Percentiles rank a stretch among this genome's conserved stretches.
Evolutionary conservation across 2,329 filamentous ascomycete species (phyloP).

Genomic region (Paecilomyces dactylethromorphus): DNA sequence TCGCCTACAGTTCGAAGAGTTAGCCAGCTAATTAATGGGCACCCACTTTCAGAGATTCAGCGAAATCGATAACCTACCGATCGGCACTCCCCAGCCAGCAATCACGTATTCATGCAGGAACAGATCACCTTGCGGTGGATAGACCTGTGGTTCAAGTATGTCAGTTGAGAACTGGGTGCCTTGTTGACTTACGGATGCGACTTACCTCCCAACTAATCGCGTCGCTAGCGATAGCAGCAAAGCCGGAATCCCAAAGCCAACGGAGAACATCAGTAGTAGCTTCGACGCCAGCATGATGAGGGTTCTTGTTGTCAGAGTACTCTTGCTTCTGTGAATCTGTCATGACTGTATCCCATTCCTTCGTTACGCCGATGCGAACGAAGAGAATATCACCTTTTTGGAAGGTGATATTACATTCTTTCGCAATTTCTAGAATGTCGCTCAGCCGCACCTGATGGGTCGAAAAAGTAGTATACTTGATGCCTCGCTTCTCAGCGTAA

Average conservation of each 20-base stretch:
- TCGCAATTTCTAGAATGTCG: conserved; percentile 32
- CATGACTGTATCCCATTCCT: conserved; percentile 36
- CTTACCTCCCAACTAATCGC: conserved; percentile 49
- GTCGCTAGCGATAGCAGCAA: conserved; percentile 54
- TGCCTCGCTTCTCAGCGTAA: conserved; percentile 36
- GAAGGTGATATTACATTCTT: conserved; percentile 39
- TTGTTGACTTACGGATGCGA: not conserved
- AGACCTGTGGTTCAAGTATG: conserved; percentile 21
- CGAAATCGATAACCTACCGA: conserved; percentile 26
- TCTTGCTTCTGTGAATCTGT: conserved; percentile 22
- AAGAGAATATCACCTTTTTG: conserved; percentile 49
- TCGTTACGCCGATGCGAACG: conserved; percentile 36
- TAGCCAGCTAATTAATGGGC: conserved; percentile 16
- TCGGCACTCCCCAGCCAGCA: conserved; percentile 46
- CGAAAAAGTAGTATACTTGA: conserved; percentile 37
- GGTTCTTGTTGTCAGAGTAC: conserved; percentile 29
- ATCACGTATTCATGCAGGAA: conserved; percentile 45
- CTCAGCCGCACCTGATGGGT: conserved; percentile 31
- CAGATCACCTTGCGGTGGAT: conserved; percentile 33
- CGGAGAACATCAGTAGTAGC: conserved; percentile 44
- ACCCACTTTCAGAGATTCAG: conserved; percentile 11
- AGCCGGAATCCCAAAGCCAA: conserved; percentile 55
- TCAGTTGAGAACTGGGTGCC: conserved; percentile 4
- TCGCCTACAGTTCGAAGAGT: conserved; percentile 22
- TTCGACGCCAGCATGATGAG: conserved; percentile 43